Conservation (phyloP, 1,139 yeast genomes). For the Blastobotrys elegans region DNA sequence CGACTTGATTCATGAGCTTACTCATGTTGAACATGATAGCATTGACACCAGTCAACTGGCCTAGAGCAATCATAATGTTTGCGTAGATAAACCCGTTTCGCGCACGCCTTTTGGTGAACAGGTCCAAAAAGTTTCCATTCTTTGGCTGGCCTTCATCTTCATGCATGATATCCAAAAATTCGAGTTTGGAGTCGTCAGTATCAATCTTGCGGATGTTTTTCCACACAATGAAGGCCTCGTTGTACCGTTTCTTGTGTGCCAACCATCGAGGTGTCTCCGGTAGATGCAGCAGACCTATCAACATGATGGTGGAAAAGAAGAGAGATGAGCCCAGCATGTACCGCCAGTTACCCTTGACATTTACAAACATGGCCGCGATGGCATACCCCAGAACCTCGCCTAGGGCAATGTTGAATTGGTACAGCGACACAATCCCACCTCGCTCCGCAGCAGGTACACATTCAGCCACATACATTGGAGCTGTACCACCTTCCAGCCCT, state of each 20-base stretch:
- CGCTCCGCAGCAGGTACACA: constrained; percentile 50
- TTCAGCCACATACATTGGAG: constrained; percentile 54
- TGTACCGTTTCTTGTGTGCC: constrained; percentile 45
- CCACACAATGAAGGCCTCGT: constrained; percentile 54
- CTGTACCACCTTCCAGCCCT: constrained; percentile 59
- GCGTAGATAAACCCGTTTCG: constrained; percentile 56
- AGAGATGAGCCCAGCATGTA: constrained; percentile 56
- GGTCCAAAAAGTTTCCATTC: constrained; percentile 42
- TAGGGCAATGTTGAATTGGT: constrained; percentile 53
- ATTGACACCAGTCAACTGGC: constrained; percentile 38
- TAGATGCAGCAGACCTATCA: constrained; percentile 46
- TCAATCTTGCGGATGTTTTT: constrained; percentile 44
- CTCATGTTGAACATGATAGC: constrained; percentile 45
- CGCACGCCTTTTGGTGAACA: constrained; percentile 49
- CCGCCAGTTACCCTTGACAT: constrained; percentile 54
- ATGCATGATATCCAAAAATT: constrained; percentile 45
- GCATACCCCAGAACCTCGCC: constrained; percentile 58
- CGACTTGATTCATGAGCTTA: constrained; percentile 50
- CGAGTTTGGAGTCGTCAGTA: constrained; percentile 40
- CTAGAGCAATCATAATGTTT: constrained; percentile 52
- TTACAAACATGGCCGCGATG: constrained; percentile 51
- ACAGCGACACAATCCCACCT: constrained; percentile 52
- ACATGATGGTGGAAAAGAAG: constrained; percentile 48
- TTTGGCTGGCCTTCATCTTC: constrained; percentile 33
- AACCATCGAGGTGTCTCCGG: constrained; percentile 78